These are phyloP conservation scores for Trypanosoma vivax DNA, from an alignment of 208 protist genomes.

Conservation along the genomic window DNA sequence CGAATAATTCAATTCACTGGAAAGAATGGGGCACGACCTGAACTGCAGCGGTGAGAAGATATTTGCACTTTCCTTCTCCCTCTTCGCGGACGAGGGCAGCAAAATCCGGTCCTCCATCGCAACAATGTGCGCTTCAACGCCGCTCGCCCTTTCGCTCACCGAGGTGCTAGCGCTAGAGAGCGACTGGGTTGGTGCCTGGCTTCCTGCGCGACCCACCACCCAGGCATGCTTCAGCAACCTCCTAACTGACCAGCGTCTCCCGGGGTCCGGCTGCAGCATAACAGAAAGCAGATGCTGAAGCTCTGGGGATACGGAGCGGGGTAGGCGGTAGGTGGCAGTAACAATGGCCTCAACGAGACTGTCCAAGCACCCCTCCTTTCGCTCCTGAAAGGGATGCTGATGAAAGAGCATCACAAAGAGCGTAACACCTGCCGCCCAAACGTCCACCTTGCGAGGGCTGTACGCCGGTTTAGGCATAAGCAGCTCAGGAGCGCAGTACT, in stretches of 20 bases:
- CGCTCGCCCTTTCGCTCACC: not conserved
- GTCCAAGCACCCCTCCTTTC: conserved; percentile 31
- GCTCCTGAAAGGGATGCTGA: conserved; percentile 89
- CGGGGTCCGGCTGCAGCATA: conserved; percentile 72
- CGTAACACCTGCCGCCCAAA: conserved; percentile 86
- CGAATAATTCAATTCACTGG: not conserved
- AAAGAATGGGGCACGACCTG: conserved; percentile 12
- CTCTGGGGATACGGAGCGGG: conserved; percentile 31
- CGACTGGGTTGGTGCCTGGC: not conserved
- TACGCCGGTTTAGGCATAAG: conserved; percentile 67
- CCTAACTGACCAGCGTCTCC: conserved; percentile 63
- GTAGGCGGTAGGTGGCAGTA: conserved; percentile 45
- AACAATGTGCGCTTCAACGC: not conserved
- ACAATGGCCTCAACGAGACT: conserved; percentile 52
- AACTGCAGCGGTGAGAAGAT: conserved; percentile 4
- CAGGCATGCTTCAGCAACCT: conserved; percentile 74
- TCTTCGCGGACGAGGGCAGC: conserved; percentile 4
- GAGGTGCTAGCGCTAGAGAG: not conserved
- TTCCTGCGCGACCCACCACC: conserved; percentile 24
- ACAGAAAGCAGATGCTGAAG: conserved; percentile 52
- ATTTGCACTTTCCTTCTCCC: conserved; percentile 6
- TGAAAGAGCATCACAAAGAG: conserved; percentile 90
- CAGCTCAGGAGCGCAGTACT: conserved; percentile 82
- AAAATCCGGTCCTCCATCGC: not conserved
- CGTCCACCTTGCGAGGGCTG: conserved; percentile 84